Evolutionary conservation across 345 rosid species (phyloP), one percentile per base, ranked within the genome.

Genomic region (Acer campestre): DNA sequence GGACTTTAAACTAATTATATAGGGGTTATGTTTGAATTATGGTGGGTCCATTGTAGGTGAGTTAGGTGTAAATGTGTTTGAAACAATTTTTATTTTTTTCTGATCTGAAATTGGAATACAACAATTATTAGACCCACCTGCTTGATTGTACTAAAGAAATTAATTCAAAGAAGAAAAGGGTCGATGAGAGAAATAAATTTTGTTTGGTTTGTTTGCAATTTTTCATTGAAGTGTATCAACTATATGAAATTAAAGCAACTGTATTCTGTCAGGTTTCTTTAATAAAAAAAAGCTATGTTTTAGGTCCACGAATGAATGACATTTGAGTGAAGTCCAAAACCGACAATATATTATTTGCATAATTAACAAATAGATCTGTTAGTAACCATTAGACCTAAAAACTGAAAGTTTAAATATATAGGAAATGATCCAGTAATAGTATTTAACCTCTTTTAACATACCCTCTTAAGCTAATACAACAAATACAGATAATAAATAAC

Each of bases 11-110:
- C 20, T 1, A 53, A 16, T 53, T 7, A 42, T 16, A 16, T 14
- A 0, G 3, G 3, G 46, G 68, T 35, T 35, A 2, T 6, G 22
- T n/a, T 46, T 61, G 31, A 78, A 71, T 1, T 22, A n/a, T n/a
- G 38, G 56, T 20, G 31, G 65, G 13, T 10, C 27, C 63, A 31
- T 23, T 31, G 31, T 49, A 14, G 35, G 56, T 6, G 69, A 10
- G 70, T 67, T 68, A 75, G 59, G 49, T 67, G 7, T 67, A 67
- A 59, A 67, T 67, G 53, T 67, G 23, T 67, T 22, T n/a, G 68
- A 16, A 16, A 13, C 18, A 49, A 49, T 49, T 58, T 58, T 35
- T 5, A 49, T 49, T 58, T 58, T n/a, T 5, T 58, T 17, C 7
- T 49, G 25, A 58, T 58, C 9, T 58, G 62, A n/a, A 40, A n/a